Base-by-base conservation (phyloP, 176 grass and related monocot species). In the Olyra latifolia region DNA sequence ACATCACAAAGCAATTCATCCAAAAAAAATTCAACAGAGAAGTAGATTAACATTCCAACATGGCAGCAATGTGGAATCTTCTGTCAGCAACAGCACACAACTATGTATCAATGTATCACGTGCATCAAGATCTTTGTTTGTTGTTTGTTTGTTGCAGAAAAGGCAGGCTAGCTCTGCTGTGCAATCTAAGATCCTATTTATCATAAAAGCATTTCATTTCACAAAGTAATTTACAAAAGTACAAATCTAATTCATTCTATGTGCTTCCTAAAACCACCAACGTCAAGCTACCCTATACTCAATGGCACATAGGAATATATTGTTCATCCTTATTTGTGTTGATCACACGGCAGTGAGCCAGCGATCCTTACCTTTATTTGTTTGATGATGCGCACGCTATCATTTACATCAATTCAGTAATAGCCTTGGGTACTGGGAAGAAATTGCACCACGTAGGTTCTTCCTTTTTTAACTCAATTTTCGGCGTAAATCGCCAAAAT, bases 221-320 rank as follows among this genome's bases (percentile, higher is more conserved):
- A 74, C 20, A 67, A 61, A 22, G 64, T 40, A 59, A 6, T 57
- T 41, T 67, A 72, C 53, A 81, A 66, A 88, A 46, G 27, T 67
- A 72, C 53, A 81, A 66, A 88, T 78, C 5, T 24, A 53, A 19
- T 58, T 44, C 16, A 41, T 52, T 71, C 0, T 22, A 11, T 66
- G 13, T 46, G 15, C 35, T 66, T 72, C 39, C 47, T 64, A 71
- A 17, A 72, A 20, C 15, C 27, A 82, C 24, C 3, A 29, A 25
- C 50, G 38, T 20, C 4, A 71, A 38, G 67, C 61, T 54, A 72
- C 28, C 22, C 29, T 20, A 83, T 48, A 20, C 61, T 73, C 40
- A 83, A 79, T 29, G 19, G 68, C 50, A 6, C 42, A 83, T 39
- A 73, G 57, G 16, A 48, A 71, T 74, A 66, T 72, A n/a, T 17